These are phyloP conservation scores for Ophiostoma angusticollis DNA, from an alignment of 2,329 filamentous ascomycete genomes.

Conservation along the genomic window DNA sequence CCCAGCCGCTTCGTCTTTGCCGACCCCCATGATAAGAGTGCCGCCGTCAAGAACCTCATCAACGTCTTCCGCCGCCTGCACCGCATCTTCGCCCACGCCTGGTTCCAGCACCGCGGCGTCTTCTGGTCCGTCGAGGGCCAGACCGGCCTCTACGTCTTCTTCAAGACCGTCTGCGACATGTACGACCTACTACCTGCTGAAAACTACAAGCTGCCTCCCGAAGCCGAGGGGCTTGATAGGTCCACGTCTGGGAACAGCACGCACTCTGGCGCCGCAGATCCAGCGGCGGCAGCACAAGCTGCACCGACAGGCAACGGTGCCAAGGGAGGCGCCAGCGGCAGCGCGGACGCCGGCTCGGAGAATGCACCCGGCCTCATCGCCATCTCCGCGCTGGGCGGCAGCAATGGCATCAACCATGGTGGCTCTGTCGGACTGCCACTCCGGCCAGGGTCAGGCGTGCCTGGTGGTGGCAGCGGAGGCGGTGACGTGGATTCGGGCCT, in stretches of 20 bases:
- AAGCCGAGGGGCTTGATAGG: conserved; percentile 72
- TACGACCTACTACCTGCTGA: conserved; percentile 83
- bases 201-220: conserved; percentile 88
- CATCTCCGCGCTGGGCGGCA: conserved; percentile 8
- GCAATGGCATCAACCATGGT: conserved; percentile 1
- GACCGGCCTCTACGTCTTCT: conserved; percentile 89
- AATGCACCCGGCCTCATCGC: conserved; percentile 9
- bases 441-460: conserved; percentile 12
- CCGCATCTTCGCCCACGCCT: conserved; percentile 94
- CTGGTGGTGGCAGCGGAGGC: conserved; percentile 3
- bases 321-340: not conserved
- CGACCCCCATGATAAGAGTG: conserved; percentile 45
- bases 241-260: no score
- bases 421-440: conserved; percentile 11
- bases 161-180: conserved; percentile 91
- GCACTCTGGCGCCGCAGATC: not conserved
- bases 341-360: conserved; percentile 4
- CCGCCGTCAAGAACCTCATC: conserved; percentile 69
- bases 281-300: conserved; percentile 5
- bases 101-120: conserved; percentile 92
- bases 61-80: conserved; percentile 93
- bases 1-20: conserved; percentile 61
- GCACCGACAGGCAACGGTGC: conserved; percentile 10
- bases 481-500: conserved; percentile 9
- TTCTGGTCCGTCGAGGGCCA: conserved; percentile 90